phyloP scores from a whole-genome alignment of 306 rosid genomes.

The Fragaria ananassa region DNA sequence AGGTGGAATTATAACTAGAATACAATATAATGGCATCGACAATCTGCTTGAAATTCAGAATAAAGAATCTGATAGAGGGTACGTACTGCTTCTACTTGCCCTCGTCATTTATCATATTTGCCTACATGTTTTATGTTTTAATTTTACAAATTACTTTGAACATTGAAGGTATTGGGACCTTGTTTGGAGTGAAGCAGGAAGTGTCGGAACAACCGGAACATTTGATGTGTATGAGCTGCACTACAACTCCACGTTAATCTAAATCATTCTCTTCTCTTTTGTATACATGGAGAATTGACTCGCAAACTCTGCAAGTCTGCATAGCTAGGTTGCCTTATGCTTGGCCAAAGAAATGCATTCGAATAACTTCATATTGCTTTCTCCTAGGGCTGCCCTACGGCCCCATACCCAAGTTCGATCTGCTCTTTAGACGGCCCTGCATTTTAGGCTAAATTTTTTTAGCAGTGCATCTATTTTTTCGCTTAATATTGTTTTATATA shows the following conservation, averaged over 20 bases:
- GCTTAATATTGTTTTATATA: too few relatives aligned
- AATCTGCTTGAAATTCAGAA: constrained; percentile 70
- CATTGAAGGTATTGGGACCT: constrained; percentile 82
- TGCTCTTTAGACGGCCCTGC: neutral
- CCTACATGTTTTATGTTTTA: neutral
- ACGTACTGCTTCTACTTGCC: neutral
- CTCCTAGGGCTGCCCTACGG: too few relatives aligned
- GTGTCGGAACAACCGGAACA: constrained; percentile 47
- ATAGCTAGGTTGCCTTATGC: neutral
- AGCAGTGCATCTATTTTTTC: neutral
- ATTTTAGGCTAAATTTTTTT: too few relatives aligned
- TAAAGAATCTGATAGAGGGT: constrained; percentile 65
- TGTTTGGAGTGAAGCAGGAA: constrained; percentile 64
- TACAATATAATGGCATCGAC: constrained; percentile 55
- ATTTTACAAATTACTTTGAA: neutral
- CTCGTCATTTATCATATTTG: neutral
- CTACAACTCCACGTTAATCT: too few relatives aligned
- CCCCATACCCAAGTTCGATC: neutral
- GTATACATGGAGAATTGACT: neutral
- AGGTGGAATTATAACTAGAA: constrained; percentile 62
- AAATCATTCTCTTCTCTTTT: neutral
- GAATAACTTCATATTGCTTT: too few relatives aligned
- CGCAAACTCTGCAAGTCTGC: neutral
- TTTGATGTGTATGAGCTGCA: constrained; percentile 47
- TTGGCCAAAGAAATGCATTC: too few relatives aligned